Percentiles rank a stretch among this genome's conserved stretches.
Conservation (phyloP, 1,139 yeast genomes). For the Kurtzmaniella quercitrusa region DNA sequence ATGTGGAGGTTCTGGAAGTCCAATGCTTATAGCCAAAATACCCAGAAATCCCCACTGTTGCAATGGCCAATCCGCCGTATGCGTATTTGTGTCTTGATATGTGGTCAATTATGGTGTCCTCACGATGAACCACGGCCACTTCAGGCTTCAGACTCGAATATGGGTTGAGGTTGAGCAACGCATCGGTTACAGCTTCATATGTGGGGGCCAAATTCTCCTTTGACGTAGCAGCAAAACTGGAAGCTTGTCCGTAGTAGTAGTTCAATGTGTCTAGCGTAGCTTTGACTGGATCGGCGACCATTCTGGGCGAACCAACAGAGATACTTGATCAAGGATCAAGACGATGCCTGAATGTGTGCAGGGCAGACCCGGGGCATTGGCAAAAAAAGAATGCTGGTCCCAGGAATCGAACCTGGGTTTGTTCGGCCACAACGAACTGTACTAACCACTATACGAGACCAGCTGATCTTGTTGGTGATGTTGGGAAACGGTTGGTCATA, state of each 20-base stretch:
- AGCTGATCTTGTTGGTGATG: slow-evolving; percentile 14
- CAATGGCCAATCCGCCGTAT: background rate
- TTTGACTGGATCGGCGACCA: slow-evolving; percentile 48
- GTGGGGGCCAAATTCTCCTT: slow-evolving; percentile 12
- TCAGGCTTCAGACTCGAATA: slow-evolving; percentile 6
- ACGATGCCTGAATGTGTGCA: background rate
- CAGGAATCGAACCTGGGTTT: slow-evolving; percentile 57
- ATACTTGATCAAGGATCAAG: background rate
- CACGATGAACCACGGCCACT: background rate
- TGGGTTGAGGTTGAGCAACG: slow-evolving; percentile 9
- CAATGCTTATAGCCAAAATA: slow-evolving; percentile 10
- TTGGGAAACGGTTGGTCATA: background rate
- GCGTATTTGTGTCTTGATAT: background rate
- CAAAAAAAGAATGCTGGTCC: slow-evolving; percentile 40
- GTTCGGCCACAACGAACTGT: slow-evolving; percentile 55
- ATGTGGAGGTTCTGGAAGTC: background rate
- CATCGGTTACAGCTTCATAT: slow-evolving; percentile 6
- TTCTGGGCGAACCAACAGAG: slow-evolving; percentile 9
- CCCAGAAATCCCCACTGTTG: slow-evolving; percentile 25
- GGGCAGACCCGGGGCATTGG: background rate
- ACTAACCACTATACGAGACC: slow-evolving; percentile 51
- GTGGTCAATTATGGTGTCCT: slow-evolving; percentile 6
- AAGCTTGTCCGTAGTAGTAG: slow-evolving; percentile 20
- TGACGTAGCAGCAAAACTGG: slow-evolving; percentile 21
- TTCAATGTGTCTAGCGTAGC: slow-evolving; percentile 33